Conservation (phyloP, 306 rosid genomes). For the Quercus mongolica region DNA sequence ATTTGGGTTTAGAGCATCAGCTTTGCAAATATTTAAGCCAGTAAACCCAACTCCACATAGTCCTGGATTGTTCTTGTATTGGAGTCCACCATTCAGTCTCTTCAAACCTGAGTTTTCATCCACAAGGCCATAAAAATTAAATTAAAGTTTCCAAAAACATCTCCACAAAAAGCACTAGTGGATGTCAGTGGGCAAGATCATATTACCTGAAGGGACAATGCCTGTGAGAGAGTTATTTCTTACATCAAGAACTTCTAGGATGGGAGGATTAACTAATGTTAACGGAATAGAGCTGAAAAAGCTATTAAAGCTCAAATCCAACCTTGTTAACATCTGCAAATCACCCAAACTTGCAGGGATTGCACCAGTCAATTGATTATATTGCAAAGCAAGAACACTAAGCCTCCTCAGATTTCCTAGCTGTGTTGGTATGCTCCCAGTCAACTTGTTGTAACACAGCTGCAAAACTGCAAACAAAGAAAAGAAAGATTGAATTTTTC, state of each 20-base stretch:
- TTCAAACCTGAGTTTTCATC: constrained; percentile 44
- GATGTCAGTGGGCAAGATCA: neutral
- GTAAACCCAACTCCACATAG: constrained; percentile 74
- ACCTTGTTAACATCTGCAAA: constrained; percentile 41
- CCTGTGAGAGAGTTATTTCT: constrained; percentile 81
- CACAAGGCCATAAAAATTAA: constrained; percentile 2
- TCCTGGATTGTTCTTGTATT: constrained; percentile 57
- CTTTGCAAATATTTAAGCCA: constrained; percentile 47
- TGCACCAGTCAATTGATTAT: constrained; percentile 65
- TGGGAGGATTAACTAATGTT: constrained; percentile 54
- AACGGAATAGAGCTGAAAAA: constrained; percentile 80
- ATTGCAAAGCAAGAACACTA: constrained; percentile 69
- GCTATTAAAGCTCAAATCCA: constrained; percentile 75
- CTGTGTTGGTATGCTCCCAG: constrained; percentile 68
- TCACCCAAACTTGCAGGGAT: constrained; percentile 91
- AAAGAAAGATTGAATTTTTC: neutral
- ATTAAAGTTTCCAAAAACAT: neutral
- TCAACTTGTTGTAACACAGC: constrained; percentile 75
- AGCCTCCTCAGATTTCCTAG: constrained; percentile 54
- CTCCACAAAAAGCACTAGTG: neutral
- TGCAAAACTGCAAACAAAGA: constrained; percentile 65
- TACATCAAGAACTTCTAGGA: constrained; percentile 54
- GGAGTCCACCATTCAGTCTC: constrained; percentile 56
- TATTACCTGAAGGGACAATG: constrained; percentile 62
- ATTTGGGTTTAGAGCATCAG: constrained; percentile 37